Conservation (phyloP, 306 rosid species). For the Cucurbita argyrosperma region DNA sequence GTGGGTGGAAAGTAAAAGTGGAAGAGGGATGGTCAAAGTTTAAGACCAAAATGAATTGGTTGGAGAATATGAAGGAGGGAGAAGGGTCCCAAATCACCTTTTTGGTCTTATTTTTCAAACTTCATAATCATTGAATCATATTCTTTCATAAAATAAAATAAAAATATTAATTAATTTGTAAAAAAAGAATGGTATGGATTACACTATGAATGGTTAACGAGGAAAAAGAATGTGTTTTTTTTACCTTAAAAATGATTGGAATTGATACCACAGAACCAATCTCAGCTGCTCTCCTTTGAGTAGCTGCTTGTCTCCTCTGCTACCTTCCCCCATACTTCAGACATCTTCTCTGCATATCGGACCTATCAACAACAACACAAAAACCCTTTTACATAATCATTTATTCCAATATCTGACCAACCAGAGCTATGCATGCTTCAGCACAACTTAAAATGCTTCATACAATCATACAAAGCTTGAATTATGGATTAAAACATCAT, state of each 20-base stretch:
- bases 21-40: background rate
- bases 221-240: background rate
- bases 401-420: background rate
- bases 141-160: background rate
- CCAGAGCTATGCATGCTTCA: background rate
- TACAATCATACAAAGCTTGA: background rate
- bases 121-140: background rate
- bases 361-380: constrained; percentile 25
- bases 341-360: constrained; percentile 85
- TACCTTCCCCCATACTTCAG: constrained; percentile 78
- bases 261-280: constrained; percentile 15
- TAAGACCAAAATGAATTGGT: background rate
- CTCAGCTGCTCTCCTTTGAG: constrained; percentile 43
- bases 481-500: background rate
- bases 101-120: background rate
- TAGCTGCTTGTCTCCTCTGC: constrained; percentile 68
- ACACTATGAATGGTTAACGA: background rate
- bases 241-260: background rate
- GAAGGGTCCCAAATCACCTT: background rate
- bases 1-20: background rate
- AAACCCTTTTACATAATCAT: background rate
- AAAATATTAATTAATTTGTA: background rate
- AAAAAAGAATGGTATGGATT: background rate
- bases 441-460: background rate
- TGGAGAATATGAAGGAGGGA: background rate